Conservation (phyloP, 2,329 filamentous ascomycete genomes). For the Daldinia sp. region DNA sequence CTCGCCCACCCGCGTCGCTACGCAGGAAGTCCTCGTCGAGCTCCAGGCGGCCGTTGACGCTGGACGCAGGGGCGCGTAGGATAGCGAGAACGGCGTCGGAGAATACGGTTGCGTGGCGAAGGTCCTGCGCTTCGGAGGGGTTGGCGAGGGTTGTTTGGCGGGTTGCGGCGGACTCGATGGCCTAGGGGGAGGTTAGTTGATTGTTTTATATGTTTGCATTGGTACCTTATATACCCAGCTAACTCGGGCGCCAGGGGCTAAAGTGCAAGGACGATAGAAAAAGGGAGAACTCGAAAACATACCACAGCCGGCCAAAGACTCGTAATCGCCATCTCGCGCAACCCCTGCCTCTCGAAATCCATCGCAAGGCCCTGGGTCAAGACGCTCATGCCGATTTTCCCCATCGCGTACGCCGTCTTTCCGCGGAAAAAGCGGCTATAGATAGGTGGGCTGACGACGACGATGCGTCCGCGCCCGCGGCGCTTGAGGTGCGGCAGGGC, state of each 20-base stretch:
- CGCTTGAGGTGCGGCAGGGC: slow-evolving; percentile 70
- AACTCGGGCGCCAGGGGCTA: too few species aligned
- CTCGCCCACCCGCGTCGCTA: slow-evolving; percentile 58
- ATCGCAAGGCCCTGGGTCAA: slow-evolving; percentile 82
- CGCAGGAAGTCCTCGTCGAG: slow-evolving; percentile 85
- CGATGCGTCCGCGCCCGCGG: slow-evolving; percentile 68
- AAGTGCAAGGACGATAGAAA: slow-evolving; percentile 6
- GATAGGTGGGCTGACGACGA: slow-evolving; percentile 85
- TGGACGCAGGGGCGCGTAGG: slow-evolving; percentile 63
- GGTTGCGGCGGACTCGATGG: slow-evolving; percentile 80
- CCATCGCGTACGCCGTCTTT: slow-evolving; percentile 83
- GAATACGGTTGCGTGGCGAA: slow-evolving; percentile 78
- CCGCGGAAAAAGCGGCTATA: slow-evolving; percentile 86
- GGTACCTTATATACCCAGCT: too few species aligned
- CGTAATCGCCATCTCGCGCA: slow-evolving; percentile 75
- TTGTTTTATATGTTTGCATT: too few species aligned
- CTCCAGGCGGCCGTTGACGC: slow-evolving; percentile 75
- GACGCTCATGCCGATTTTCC: slow-evolving; percentile 84
- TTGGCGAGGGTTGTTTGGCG: slow-evolving; percentile 57
- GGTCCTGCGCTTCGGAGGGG: slow-evolving; percentile 60
- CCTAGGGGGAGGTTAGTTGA: slow-evolving; percentile 41
- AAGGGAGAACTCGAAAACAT: slow-evolving; percentile 44
- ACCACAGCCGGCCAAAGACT: slow-evolving; percentile 84
- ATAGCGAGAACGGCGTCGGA: slow-evolving; percentile 82
- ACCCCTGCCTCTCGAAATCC: slow-evolving; percentile 76